Evolutionary conservation across 2,329 filamentous ascomycete genomes (phyloP).

Genomic region (Ophiosphaerella narmari): DNA sequence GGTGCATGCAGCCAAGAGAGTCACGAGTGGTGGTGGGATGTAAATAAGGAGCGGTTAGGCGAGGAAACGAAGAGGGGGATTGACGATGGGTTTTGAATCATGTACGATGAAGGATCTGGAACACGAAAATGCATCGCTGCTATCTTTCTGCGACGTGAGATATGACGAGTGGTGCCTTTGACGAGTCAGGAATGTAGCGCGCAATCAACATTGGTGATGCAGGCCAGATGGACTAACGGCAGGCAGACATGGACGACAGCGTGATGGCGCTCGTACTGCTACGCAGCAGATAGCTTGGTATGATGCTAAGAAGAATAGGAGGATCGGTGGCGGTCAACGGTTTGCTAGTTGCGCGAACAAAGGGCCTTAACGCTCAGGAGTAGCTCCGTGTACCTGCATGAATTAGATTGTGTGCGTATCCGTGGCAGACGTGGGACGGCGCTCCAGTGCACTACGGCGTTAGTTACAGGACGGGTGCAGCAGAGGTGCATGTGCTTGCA

Average conservation of each 20-base stretch:
- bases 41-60: constrained; percentile 55
- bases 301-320: too few relatives aligned
- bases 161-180: too few relatives aligned
- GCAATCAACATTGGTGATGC: too few relatives aligned
- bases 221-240: background rate
- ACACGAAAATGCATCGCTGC: too few relatives aligned
- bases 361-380: constrained; percentile 14
- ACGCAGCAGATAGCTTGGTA: too few relatives aligned
- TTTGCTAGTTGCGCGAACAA: too few relatives aligned
- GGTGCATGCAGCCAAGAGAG: constrained; percentile 53
- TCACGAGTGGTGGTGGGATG: constrained; percentile 63
- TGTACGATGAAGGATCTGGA: too few relatives aligned
- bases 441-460: background rate
- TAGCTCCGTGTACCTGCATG: constrained; percentile 29
- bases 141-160: too few relatives aligned
- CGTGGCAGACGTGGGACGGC: constrained; percentile 12
- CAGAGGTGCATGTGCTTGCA: constrained; percentile 6
- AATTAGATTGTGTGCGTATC: constrained; percentile 8
- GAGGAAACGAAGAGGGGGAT: constrained; percentile 56
- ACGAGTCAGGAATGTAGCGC: too few relatives aligned
- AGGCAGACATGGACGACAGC: background rate
- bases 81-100: constrained; percentile 55
- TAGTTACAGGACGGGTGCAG: constrained; percentile 9
- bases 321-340: too few relatives aligned
- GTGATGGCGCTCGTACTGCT: too few relatives aligned